Evolutionary conservation across 148 eudicot genomes (phyloP), one percentile per base, ranked within the genome.

Genomic region (Fagopyrum homotropicum): DNA sequence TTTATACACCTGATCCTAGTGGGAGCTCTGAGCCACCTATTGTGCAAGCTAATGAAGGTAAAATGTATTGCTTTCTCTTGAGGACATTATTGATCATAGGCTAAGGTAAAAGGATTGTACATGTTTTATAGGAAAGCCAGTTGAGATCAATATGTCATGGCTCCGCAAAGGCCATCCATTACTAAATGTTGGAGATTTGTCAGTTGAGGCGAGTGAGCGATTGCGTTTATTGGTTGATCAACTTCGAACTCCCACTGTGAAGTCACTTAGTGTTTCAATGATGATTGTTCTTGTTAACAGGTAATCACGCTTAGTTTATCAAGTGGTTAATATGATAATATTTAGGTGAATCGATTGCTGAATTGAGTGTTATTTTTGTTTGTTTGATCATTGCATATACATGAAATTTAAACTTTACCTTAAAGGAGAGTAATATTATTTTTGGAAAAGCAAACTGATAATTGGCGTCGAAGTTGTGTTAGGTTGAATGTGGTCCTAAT

Each of bases 91-190:
- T 44, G 14, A 47, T 80, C 71, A 49, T 72, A 9, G 64, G 72
- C 77, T 64, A 55, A 77, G 73, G 47, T 69, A 51, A 76, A 40
- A 35, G 22, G 2, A 69, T 50, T 68, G 43, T 52, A 29, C 22
- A 17, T 74, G 49, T 72, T 75, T 40, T 77, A 78, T 76, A 92
- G 93, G 82, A 72, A 80, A 79, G 76, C 81, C 77, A 69, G 77
- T 81, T 54, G 90, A 89, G 44, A 92, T 95, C 76, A 95, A 84
- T 78, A 82, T 92, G 45, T 87, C 99, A 66, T 92, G 98, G 96
- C 84, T 95, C 82, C 99, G 99, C 66, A 87, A 83, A 80, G 98
- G 99, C 52, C 99, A 95, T 83, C 92, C 97, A 22, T 46, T 92
- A 16, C 90, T 95, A 45, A 89, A 92, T 83, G 85, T 89, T 77